Evolutionary conservation across 2,329 filamentous ascomycete species (phyloP).

Genomic region (Plectosphaerella plurivora): DNA sequence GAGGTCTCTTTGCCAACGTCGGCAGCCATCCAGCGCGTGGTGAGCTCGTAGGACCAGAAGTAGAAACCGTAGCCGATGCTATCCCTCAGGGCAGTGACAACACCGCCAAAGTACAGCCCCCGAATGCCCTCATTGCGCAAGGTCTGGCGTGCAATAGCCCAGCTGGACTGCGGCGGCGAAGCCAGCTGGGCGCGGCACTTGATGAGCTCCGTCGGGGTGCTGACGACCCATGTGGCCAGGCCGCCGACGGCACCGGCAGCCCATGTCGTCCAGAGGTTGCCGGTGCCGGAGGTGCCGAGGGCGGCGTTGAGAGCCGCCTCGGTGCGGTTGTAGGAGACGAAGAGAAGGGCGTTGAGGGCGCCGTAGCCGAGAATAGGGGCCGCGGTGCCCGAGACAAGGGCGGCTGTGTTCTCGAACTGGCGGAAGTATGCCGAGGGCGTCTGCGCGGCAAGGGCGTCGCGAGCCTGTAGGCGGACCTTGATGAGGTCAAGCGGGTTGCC

Average conservation of each 20-base stretch:
- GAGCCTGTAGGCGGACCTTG: conserved; percentile 77
- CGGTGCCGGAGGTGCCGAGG: conserved; percentile 20
- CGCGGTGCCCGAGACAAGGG: conserved; percentile 62
- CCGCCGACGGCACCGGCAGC: conserved; percentile 76
- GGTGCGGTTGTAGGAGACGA: conserved; percentile 86
- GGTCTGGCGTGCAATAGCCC: conserved; percentile 59
- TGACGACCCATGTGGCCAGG: conserved; percentile 79
- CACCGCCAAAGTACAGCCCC: conserved; percentile 78
- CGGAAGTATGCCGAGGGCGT: conserved; percentile 15
- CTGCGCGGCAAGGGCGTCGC: conserved; percentile 9
- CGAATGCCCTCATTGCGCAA: conserved; percentile 52
- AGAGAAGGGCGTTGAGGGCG: conserved; percentile 84
- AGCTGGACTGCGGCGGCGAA: conserved; percentile 47
- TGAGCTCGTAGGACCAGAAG: conserved; percentile 87
- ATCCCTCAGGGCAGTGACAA: conserved; percentile 77
- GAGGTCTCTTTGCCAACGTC: conserved; percentile 14
- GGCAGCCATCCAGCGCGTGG: conserved; percentile 53
- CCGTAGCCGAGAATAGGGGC: conserved; percentile 88
- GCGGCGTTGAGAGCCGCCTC: conserved; percentile 53
- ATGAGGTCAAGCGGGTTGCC: conserved; percentile 32
- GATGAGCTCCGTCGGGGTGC: conserved; percentile 83
- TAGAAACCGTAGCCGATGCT: conserved; percentile 96
- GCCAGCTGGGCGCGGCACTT: conserved; percentile 81
- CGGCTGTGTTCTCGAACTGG: conserved; percentile 29
- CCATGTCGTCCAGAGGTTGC: conserved; percentile 65